Base-by-base conservation (phyloP, 148 eudicot species). In the Limonium bicolor region DNA sequence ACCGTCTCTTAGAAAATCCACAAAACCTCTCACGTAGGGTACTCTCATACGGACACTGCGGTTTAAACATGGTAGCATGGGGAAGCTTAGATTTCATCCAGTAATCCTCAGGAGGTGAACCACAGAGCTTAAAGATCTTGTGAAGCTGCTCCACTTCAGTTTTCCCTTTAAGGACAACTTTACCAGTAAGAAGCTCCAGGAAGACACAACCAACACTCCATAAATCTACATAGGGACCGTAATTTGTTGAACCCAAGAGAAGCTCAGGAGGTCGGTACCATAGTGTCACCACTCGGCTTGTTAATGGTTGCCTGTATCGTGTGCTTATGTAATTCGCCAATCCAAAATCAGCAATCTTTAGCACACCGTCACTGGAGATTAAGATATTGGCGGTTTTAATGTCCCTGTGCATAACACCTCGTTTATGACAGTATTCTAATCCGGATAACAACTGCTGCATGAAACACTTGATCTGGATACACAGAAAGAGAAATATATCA, bases 221-320 rank as follows among this genome's bases (percentile, higher is more conserved):
- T 36, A 88, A 42, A 39, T 88, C 97, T 20, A 88, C 95, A 30
- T 67, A 68, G 12, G 71, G 53, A 27, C 78, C 87, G 48, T 88
- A 88, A 37, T 60, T 72, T 30, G 94, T 88, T 1, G 94, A 72
- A 23, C 97, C 97, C 50, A 88, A 27, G 19, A 88, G 57, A 46
- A 88, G 86, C 51, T 88, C 97, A 35, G 97, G 97, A 46, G 97
- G 97, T 6, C 97, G 78, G 68, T 88, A 88, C 97, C 97, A 88
- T 19, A 88, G 60, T 37, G 97, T 88, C 21, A 88, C 94, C 25
- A 88, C 97, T 19, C 94, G 97, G 54, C 92, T 77, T 19, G 97
- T 88, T 44, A 88, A 67, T 3, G 74, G 73, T 44, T 79, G 77
- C 60, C 60, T 71, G 48, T 65, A 54, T 56, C 71, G 64, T 23